Conservation (phyloP, 2,329 filamentous ascomycete species). For the Fusarium sp. region DNA sequence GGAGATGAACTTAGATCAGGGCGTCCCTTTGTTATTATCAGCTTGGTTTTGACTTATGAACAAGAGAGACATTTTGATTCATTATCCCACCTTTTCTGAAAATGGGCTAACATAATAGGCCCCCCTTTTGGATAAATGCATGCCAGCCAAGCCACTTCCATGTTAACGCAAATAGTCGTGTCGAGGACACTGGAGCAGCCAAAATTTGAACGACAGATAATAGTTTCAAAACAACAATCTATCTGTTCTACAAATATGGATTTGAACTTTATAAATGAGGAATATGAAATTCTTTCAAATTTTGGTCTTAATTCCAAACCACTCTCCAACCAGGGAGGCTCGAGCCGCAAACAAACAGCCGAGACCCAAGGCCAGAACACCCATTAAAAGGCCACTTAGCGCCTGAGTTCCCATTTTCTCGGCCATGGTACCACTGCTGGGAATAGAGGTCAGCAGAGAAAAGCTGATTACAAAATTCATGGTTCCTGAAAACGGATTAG, state of each 20-base stretch:
- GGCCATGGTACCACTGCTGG: slow-evolving; percentile 16
- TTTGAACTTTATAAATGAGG: neutral
- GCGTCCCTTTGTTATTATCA: no score
- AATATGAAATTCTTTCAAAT: neutral
- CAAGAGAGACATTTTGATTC: no score
- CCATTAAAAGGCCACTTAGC: slow-evolving; percentile 8
- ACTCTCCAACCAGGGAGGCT: neutral
- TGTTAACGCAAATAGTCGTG: no score
- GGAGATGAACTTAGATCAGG: no score
- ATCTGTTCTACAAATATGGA: neutral
- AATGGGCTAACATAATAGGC: no score
- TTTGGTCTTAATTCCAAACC: slow-evolving; percentile 12
- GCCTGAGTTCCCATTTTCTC: slow-evolving; percentile 21
- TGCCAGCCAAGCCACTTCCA: no score
- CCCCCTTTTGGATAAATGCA: no score
- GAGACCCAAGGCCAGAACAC: slow-evolving; percentile 1
- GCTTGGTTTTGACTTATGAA: no score
- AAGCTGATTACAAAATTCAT: slow-evolving; percentile 22
- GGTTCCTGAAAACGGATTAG: neutral
- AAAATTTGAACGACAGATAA: no score
- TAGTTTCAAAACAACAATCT: neutral
- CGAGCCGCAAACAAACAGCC: slow-evolving; percentile 11
- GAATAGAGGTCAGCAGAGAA: slow-evolving; percentile 6
- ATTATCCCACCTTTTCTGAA: no score
- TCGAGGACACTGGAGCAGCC: no score